Percentiles rank a stretch among this genome's conserved stretches.
phyloP scores from a whole-genome alignment of 2,329 filamentous ascomycete genomes.

The Pyrenochaeta sp. region DNA sequence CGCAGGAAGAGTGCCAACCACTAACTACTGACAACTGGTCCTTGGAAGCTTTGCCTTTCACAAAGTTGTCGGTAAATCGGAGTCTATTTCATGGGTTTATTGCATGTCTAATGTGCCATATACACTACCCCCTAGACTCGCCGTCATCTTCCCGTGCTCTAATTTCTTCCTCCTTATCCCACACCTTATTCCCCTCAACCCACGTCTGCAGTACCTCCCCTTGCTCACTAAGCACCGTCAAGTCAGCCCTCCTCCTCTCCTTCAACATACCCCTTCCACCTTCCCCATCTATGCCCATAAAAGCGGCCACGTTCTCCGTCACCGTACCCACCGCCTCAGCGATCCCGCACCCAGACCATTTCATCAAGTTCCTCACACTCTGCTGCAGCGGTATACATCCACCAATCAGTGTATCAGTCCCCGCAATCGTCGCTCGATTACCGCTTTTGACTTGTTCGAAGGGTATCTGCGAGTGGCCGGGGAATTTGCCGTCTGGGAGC shows the following conservation, averaged over 20 bases:
- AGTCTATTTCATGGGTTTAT: no score
- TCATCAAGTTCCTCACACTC: slow-evolving; percentile 59
- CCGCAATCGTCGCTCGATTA: slow-evolving; percentile 60
- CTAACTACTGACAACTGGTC: no score
- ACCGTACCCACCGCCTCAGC: slow-evolving; percentile 60
- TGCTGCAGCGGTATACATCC: slow-evolving; percentile 62
- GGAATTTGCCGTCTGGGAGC: slow-evolving; percentile 60
- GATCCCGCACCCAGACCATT: slow-evolving; percentile 57
- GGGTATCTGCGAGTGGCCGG: slow-evolving; percentile 62
- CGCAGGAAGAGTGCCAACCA: no score
- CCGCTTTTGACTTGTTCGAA: slow-evolving; percentile 59
- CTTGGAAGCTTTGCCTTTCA: no score
- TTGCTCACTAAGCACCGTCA: slow-evolving; percentile 57
- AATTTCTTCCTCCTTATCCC: slow-evolving; percentile 50
- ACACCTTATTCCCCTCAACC: slow-evolving; percentile 59
- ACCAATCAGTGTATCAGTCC: slow-evolving; percentile 63
- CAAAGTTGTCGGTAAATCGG: no score
- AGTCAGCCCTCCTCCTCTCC: slow-evolving; percentile 58
- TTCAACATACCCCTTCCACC: slow-evolving; percentile 55
- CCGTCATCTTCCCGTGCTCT: slow-evolving; percentile 37
- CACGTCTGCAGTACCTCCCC: slow-evolving; percentile 62
- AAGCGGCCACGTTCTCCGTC: slow-evolving; percentile 59
- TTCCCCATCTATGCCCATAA: slow-evolving; percentile 58
- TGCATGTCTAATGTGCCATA: neutral
- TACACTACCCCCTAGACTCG: slow-evolving; percentile 32